Conservation (phyloP, 1,284 basidiomycete species). For the Flammula alnicola region DNA sequence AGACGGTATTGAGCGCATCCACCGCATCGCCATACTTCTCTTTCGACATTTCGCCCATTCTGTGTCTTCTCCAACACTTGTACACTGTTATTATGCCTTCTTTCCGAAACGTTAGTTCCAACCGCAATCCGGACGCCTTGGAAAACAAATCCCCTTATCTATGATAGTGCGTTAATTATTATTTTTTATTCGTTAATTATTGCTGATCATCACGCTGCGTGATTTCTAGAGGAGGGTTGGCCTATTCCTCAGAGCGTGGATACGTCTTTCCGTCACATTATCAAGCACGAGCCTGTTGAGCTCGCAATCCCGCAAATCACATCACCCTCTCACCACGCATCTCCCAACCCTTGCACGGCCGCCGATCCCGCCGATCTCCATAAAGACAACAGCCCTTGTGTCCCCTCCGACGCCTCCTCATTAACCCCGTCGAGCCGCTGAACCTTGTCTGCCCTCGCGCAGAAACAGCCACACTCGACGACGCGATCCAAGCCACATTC, state of each 20-base stretch:
- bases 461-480: conserved; percentile 14
- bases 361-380: no score
- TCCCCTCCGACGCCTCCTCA: neutral
- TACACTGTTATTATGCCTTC: conserved; percentile 24
- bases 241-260: conserved; percentile 11
- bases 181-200: neutral
- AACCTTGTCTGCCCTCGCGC: neutral
- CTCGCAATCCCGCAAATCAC: neutral
- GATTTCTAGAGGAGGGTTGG: conserved; percentile 28
- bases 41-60: neutral
- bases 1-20: no score
- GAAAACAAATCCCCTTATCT: conserved; percentile 24
- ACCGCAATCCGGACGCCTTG: conserved; percentile 26
- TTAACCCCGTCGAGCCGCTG: neutral
- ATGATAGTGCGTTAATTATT: conserved; percentile 25
- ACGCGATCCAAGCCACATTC: conserved; percentile 26
- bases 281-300: conserved; percentile 2
- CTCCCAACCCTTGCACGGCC: no score
- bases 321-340: conserved; percentile 2
- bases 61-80: neutral
- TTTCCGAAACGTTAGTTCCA: conserved; percentile 27
- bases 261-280: neutral
- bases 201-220: neutral
- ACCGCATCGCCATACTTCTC: neutral
- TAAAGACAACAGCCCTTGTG: no score